phyloP scores from a whole-genome alignment of 2,329 filamentous ascomycete genomes.

The Fusarium chuoi region DNA sequence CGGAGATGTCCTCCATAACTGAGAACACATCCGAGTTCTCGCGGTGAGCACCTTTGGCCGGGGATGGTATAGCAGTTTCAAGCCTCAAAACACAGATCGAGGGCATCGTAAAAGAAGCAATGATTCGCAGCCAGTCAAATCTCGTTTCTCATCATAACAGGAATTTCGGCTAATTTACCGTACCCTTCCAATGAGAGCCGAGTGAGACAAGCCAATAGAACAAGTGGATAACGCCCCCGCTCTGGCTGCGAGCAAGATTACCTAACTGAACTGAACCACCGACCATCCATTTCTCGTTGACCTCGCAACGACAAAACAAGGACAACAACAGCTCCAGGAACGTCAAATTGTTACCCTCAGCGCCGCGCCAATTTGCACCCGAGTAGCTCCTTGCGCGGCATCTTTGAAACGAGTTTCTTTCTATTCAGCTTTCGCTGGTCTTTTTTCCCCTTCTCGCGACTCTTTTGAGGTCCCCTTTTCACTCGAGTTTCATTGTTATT shows the following conservation, averaged over 20 bases:
- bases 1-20: constrained; percentile 19
- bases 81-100: constrained; percentile 34
- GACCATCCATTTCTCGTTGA: constrained; percentile 50
- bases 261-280: constrained; percentile 29
- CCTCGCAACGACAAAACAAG: constrained; percentile 58
- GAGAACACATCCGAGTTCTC: constrained; percentile 5
- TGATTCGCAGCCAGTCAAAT: constrained; percentile 26
- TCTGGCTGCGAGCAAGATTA: constrained; percentile 13
- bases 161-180: constrained; percentile 44
- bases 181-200: constrained; percentile 10
- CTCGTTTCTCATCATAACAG: constrained; percentile 20
- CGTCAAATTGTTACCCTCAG: constrained; percentile 44
- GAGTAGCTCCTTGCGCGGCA: constrained; percentile 23
- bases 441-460: constrained; percentile 30
- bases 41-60: constrained; percentile 13
- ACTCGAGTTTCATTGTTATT: constrained; percentile 39
- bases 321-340: constrained; percentile 51
- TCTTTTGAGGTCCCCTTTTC: constrained; percentile 19
- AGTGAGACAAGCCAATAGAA: constrained; percentile 29
- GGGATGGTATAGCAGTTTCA: constrained; percentile 20
- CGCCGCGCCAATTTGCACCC: constrained; percentile 43
- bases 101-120: constrained; percentile 26
- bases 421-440: background rate
- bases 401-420: constrained; percentile 19
- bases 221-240: constrained; percentile 12